phyloP scores from a whole-genome alignment of 2,329 filamentous ascomycete species.

The Aureobasidium namibiae region DNA sequence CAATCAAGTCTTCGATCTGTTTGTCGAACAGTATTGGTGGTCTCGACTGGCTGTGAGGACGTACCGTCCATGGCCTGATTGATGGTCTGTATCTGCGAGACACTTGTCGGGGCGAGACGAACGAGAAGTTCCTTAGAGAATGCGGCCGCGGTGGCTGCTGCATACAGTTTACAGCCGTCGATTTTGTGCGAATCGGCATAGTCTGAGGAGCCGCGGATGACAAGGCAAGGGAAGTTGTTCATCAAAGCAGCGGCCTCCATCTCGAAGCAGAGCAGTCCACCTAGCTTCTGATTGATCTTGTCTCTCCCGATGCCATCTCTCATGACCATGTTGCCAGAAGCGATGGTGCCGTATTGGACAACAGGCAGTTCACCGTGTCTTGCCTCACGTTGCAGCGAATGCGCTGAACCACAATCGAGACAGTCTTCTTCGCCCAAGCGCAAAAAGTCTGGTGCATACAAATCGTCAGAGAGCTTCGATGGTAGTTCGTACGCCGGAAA shows the following conservation, averaged over 20 bases:
- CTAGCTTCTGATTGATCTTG: constrained; percentile 14
- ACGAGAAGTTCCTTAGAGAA: constrained; percentile 18
- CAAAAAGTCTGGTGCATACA: not conserved
- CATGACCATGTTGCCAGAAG: constrained; percentile 14
- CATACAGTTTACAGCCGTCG: constrained; percentile 20
- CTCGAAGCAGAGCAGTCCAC: constrained; percentile 18
- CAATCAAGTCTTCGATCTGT: not conserved
- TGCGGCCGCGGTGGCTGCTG: constrained; percentile 18
- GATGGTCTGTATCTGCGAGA: not conserved
- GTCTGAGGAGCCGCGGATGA: constrained; percentile 21
- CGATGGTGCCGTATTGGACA: not conserved
- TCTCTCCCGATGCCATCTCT: constrained; percentile 9
- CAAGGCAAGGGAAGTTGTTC: constrained; percentile 19
- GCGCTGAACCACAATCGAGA: not conserved
- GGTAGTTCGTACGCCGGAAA: not conserved
- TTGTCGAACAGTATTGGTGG: too few relatives aligned
- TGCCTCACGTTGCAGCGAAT: not conserved
- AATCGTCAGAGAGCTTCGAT: not conserved
- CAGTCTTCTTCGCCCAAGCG: not conserved
- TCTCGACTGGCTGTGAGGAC: not conserved
- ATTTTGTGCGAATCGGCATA: constrained; percentile 22
- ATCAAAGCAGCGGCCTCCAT: constrained; percentile 22
- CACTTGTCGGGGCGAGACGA: not conserved
- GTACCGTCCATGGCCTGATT: not conserved
- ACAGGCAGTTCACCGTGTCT: not conserved